Conservation (phyloP, 2,329 filamentous ascomycete species). For the Myriosclerotinia duriaeana region DNA sequence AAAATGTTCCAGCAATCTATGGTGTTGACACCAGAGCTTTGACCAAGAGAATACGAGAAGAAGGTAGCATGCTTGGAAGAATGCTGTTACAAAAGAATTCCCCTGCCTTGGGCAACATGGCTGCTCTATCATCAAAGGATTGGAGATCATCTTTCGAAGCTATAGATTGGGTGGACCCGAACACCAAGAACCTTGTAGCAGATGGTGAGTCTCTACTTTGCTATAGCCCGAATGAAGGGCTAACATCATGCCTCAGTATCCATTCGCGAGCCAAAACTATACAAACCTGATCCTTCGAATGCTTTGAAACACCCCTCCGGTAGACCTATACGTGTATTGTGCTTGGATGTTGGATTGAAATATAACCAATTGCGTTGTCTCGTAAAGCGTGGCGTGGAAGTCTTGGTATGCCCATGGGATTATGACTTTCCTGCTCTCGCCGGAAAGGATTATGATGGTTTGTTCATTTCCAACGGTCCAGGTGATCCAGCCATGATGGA, state of each 20-base stretch:
- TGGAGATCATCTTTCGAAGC: conserved; percentile 66
- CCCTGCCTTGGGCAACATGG: conserved; percentile 44
- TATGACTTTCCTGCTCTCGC: conserved; percentile 80
- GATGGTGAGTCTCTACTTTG: conserved; percentile 68
- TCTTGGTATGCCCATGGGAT: conserved; percentile 93
- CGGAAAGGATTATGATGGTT: conserved; percentile 85
- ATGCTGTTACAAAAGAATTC: conserved; percentile 70
- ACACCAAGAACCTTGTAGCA: conserved; percentile 86
- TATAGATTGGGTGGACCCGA: conserved; percentile 88
- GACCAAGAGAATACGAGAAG: conserved; percentile 89
- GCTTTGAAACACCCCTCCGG: conserved; percentile 86
- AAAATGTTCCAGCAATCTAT: conserved; percentile 89
- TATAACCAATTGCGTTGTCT: conserved; percentile 97
- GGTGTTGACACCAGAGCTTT: conserved; percentile 90
- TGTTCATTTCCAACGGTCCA: conserved; percentile 97
- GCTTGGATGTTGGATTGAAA: conserved; percentile 96
- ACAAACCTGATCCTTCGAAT: conserved; percentile 68
- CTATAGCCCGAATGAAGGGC: conserved; percentile 38
- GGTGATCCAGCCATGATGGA: conserved; percentile 89
- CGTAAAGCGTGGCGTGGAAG: conserved; percentile 85
- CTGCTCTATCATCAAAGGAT: conserved; percentile 44
- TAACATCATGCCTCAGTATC: conserved; percentile 66
- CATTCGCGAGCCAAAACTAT: conserved; percentile 80
- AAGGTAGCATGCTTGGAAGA: conserved; percentile 94
- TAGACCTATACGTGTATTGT: conserved; percentile 81